Conservation (phyloP, 1,284 basidiomycete species). For the Mycena citricolor region DNA sequence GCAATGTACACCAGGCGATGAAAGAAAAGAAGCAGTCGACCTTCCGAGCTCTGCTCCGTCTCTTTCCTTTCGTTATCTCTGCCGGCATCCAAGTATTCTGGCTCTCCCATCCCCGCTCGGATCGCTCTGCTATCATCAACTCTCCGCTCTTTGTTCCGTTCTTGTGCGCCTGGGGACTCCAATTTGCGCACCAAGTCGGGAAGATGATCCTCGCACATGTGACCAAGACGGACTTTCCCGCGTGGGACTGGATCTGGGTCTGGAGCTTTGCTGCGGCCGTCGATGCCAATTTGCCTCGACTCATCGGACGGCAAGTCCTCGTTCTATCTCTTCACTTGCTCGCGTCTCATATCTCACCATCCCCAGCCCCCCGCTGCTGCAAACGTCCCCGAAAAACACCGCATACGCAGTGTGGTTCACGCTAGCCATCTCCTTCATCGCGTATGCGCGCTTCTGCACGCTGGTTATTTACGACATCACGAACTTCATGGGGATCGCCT, state of each 20-base stretch:
- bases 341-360: constrained; percentile 1
- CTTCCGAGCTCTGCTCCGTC: constrained; percentile 65
- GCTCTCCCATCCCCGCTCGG: constrained; percentile 69
- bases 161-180: constrained; percentile 86
- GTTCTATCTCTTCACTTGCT: constrained; percentile 15
- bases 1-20: constrained; percentile 68
- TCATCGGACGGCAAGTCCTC: constrained; percentile 65
- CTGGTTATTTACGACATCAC: constrained; percentile 87
- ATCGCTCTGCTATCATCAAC: constrained; percentile 56
- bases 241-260: constrained; percentile 89
- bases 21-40: constrained; percentile 36
- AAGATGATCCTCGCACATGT: constrained; percentile 94
- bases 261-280: constrained; percentile 78
- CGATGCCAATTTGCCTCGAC: constrained; percentile 75
- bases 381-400: constrained; percentile 57
- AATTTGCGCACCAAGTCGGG: constrained; percentile 86
- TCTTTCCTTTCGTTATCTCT: constrained; percentile 80
- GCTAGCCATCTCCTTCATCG: constrained; percentile 61
- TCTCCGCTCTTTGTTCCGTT: constrained; percentile 83
- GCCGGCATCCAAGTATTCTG: constrained; percentile 74
- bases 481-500: constrained; percentile 85
- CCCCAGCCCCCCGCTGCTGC: constrained; percentile 65
- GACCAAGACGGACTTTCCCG: constrained; percentile 63
- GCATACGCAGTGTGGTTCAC: constrained; percentile 71
- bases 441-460: constrained; percentile 79